phyloP scores from a whole-genome alignment of 2,329 filamentous ascomycete genomes.

The Falciphora oryzae region DNA sequence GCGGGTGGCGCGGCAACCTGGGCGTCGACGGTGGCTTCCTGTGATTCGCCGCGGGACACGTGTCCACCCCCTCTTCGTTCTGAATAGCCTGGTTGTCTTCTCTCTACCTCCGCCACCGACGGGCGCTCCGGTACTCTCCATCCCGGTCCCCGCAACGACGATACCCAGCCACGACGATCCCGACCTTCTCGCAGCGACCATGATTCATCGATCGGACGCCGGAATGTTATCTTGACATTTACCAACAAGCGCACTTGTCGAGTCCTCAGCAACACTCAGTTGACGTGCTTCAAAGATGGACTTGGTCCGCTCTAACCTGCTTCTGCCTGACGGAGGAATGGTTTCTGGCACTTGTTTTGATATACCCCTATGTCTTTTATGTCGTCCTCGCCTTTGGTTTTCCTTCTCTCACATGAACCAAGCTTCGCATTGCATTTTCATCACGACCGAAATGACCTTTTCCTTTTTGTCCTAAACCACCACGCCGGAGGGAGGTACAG shows the following conservation, averaged over 20 bases:
- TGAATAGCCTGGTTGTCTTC: neutral
- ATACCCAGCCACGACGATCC: neutral
- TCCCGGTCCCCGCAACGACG: neutral
- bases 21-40: constrained; percentile 49
- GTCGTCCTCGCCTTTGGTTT: neutral
- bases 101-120: neutral
- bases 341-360: constrained; percentile 4
- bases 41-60: constrained; percentile 24
- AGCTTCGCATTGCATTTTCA: neutral
- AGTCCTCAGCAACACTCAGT: neutral
- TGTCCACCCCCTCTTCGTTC: neutral
- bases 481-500: neutral
- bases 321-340: neutral
- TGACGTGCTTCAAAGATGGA: neutral
- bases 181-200: neutral
- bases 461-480: neutral
- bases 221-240: neutral
- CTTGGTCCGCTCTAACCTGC: neutral
- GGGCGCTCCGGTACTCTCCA: too few species aligned
- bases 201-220: neutral
- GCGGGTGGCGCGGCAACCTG: constrained; percentile 51
- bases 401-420: neutral
- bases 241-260: neutral
- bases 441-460: neutral
- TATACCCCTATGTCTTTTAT: constrained; percentile 4